Base-by-base conservation (phyloP, 2,329 filamentous ascomycete species). In the Metarhizium brunneum region DNA sequence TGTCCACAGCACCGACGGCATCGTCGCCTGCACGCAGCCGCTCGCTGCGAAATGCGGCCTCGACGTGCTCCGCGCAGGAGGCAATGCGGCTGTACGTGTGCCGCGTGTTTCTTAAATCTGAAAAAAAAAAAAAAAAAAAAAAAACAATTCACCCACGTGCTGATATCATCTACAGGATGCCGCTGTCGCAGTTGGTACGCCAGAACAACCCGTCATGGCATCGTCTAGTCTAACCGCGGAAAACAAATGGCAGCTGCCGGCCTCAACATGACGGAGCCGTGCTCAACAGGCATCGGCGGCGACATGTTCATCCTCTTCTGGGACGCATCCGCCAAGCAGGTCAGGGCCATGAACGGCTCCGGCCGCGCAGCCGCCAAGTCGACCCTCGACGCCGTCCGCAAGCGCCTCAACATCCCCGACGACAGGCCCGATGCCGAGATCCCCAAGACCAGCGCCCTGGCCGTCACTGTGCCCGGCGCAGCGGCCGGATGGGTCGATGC, bases 301-400 rank as follows among this genome's bases (percentile, higher is more conserved):
- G 94, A 99, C 73, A 91, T 96, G 85, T 99, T 97, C 74, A 92
- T 92, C 70, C 82, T 97, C 40, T 96, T 84, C 77, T 97, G 92
- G 75, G 83, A 95, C 67, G 90, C 90, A 47, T 82, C 86, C 63
- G 89, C 86, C 0, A 87, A 88, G 66, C 87, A 88, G 60, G 86
- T 97, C 8, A 86, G 85, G 54, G 89, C 91, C 10, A 76, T 97
- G 70, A 99, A 99, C 70, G 94, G 92, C 20, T 96, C 92, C 1
- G 94, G 94, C n/a, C 85, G 94, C 32, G 83, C 90, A 3, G 85
- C 88, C 4, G 77, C 73, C 53, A 83, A 86, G 42, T 84, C 75
- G 59, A 88, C 85, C 0, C 77, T 95, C 1, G 85, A 90, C 54
- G 78, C 76, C 36, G 79, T 95, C 54, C 82, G 88, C 29, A 78